These are phyloP conservation scores for Tulasnella sp. DNA, from an alignment of 768 basidiomycete genomes.

Conservation along the genomic window DNA sequence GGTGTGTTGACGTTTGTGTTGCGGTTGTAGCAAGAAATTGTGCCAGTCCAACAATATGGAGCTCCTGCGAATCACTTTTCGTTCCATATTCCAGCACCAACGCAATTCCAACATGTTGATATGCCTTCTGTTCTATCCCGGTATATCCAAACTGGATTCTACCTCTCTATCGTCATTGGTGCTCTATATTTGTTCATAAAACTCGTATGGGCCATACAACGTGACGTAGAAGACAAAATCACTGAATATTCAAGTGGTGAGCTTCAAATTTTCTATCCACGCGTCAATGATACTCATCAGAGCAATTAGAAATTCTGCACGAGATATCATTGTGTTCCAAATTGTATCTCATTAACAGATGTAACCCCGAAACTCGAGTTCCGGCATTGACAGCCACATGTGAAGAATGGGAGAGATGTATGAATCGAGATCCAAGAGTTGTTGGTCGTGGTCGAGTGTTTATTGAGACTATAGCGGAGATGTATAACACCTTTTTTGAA, in stretches of 20 bases:
- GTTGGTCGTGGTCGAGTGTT: conserved; percentile 81
- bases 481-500: conserved; percentile 93
- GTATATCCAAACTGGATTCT: conserved; percentile 92
- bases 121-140: conserved; percentile 68
- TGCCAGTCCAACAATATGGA: conserved; percentile 34
- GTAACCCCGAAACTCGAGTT: conserved; percentile 50
- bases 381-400: conserved; percentile 86
- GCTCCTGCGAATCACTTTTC: not conserved
- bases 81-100: conserved; percentile 31
- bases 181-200: conserved; percentile 75
- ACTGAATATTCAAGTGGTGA: conserved; percentile 79
- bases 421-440: conserved; percentile 85
- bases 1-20: conserved; percentile 4
- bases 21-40: conserved; percentile 28
- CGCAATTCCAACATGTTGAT: conserved; percentile 53
- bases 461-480: conserved; percentile 90
- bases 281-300: conserved; percentile 14
- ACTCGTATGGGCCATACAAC: conserved; percentile 80
- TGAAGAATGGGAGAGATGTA: conserved; percentile 81
- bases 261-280: conserved; percentile 21
- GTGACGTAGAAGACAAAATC: conserved; percentile 79
- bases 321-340: conserved; percentile 81
- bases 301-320: conserved; percentile 63
- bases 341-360: conserved; percentile 71
- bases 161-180: conserved; percentile 66